Evolutionary conservation across 176 grass and related monocot species (phyloP).

Genomic region (Rhynchospora tenuis): DNA sequence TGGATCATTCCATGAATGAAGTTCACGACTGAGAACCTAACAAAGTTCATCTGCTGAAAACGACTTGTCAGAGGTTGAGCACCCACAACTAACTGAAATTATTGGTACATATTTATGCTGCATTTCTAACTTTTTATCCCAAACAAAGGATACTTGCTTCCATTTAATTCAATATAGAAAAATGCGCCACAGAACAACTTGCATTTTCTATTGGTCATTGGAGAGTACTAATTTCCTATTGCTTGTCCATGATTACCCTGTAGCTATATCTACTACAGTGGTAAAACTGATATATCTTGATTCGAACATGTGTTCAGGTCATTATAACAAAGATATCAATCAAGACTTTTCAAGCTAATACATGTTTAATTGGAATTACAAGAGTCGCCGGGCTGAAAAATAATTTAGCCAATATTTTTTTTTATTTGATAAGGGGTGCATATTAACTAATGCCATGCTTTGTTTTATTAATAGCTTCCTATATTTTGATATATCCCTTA

Average conservation of each 20-base stretch:
- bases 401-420: not conserved
- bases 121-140: not conserved
- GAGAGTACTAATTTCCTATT: not conserved
- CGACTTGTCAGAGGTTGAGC: not conserved
- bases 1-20: conserved; percentile 12
- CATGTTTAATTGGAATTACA: not conserved
- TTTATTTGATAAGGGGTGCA: not conserved
- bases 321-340: not conserved
- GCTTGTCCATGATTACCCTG: not conserved
- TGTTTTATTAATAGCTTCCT: not conserved
- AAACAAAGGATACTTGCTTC: not conserved
- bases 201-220: not conserved
- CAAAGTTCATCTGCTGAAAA: conserved; percentile 26
- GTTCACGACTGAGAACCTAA: conserved; percentile 22
- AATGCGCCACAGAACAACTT: not conserved
- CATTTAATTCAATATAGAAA: not conserved
- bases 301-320: not conserved
- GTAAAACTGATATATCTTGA: not conserved
- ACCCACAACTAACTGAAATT: conserved; percentile 13
- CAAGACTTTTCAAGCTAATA: not conserved
- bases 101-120: not conserved
- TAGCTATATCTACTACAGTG: not conserved
- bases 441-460: not conserved
- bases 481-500: too few relatives aligned
- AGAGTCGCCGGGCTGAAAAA: not conserved